Evolutionary conservation across 2,329 filamentous ascomycete species (phyloP).

Genomic region (Epichloe gansuensis): DNA sequence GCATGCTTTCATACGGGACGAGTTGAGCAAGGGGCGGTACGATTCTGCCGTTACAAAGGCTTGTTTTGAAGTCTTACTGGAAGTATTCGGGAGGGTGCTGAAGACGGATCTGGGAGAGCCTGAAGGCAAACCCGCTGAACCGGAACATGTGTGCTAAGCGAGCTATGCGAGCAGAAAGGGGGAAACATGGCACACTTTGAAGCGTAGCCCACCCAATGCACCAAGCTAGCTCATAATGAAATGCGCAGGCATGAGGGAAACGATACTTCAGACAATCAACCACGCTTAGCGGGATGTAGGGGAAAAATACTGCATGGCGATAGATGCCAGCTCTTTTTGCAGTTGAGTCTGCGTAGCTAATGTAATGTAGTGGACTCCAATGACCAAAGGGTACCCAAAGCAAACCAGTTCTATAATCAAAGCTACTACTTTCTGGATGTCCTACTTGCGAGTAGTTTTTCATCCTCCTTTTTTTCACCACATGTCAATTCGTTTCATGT

Average conservation of each 20-base stretch:
- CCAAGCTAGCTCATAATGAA: neutral
- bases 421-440: neutral
- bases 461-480: neutral
- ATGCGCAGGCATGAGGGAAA: too few relatives aligned
- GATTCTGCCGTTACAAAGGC: constrained; percentile 77
- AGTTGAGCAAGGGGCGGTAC: constrained; percentile 86
- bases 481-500: neutral
- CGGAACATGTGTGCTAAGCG: constrained; percentile 59
- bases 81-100: constrained; percentile 69
- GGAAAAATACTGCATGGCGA: neutral
- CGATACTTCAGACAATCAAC: too few relatives aligned
- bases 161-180: too few relatives aligned
- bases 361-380: neutral
- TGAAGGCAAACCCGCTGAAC: constrained; percentile 46
- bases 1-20: constrained; percentile 88
- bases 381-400: neutral
- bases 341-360: neutral
- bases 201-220: too few relatives aligned
- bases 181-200: too few relatives aligned
- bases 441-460: neutral
- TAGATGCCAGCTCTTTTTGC: neutral
- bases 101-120: constrained; percentile 65
- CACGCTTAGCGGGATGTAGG: neutral
- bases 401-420: neutral
- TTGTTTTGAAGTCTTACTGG: constrained; percentile 82